phyloP scores from a whole-genome alignment of 768 basidiomycete species.

The Suillus subaureus region DNA sequence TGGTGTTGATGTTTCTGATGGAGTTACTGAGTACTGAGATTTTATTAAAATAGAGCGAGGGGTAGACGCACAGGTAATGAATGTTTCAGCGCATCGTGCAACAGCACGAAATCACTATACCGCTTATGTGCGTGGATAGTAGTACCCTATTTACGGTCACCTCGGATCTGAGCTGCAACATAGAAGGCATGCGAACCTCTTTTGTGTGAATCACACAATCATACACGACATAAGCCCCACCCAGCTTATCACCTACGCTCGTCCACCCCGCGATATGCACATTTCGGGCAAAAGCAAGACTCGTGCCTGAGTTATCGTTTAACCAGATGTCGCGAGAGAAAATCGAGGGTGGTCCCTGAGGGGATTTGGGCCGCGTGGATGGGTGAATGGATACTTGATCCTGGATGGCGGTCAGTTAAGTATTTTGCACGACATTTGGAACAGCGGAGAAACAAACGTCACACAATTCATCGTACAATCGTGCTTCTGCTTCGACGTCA shows the following conservation, averaged over 20 bases:
- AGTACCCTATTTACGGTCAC: constrained; percentile 45
- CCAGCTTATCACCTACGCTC: constrained; percentile 64
- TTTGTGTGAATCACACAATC: constrained; percentile 71
- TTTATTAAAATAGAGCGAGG: neutral
- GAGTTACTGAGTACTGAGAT: neutral
- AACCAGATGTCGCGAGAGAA: constrained; percentile 75
- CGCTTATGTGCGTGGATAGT: constrained; percentile 67
- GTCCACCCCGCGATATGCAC: constrained; percentile 73
- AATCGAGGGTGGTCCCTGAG: constrained; percentile 49
- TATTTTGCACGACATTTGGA: neutral
- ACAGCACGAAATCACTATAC: constrained; percentile 64
- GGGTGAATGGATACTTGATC: constrained; percentile 17
- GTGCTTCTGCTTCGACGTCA: constrained; percentile 68
- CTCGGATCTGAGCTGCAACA: neutral
- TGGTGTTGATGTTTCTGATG: constrained; percentile 45
- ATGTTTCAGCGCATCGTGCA: constrained; percentile 48
- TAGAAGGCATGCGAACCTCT: constrained; percentile 39
- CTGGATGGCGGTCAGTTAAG: constrained; percentile 6
- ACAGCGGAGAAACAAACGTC: constrained; percentile 36
- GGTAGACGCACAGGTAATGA: constrained; percentile 52
- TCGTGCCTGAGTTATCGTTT: constrained; percentile 58
- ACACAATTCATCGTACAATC: constrained; percentile 65
- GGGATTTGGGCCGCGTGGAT: constrained; percentile 22
- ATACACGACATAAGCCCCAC: constrained; percentile 73
- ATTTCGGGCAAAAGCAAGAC: constrained; percentile 60